Conservation (phyloP, 106 monocot species). For the Dioscorea zingiberensis region DNA sequence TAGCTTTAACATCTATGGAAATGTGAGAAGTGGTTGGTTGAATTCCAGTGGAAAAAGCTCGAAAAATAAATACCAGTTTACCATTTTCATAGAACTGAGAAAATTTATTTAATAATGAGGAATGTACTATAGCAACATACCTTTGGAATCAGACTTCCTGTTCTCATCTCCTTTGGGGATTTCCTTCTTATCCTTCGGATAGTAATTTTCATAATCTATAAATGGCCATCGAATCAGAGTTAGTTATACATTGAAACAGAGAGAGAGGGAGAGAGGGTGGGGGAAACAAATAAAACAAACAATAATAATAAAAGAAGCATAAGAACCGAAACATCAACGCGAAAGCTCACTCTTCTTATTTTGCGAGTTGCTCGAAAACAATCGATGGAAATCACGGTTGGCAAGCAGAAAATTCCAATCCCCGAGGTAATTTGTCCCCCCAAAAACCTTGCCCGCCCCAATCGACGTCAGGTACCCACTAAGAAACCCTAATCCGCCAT, state of each 20-base stretch:
- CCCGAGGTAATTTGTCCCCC: not conserved
- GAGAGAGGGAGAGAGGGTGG: not conserved
- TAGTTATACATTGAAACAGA: no score
- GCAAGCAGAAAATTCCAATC: conserved; percentile 23
- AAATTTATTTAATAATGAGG: no score
- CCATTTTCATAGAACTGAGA: no score
- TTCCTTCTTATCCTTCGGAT: conserved; percentile 49
- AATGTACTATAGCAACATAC: no score
- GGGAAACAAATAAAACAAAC: not conserved
- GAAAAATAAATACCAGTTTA: no score
- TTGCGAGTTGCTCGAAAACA: conserved; percentile 26
- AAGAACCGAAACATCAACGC: not conserved
- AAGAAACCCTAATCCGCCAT: conserved; percentile 18
- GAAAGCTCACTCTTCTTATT: conserved; percentile 18
- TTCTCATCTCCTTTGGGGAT: conserved; percentile 61
- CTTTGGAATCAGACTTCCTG: conserved; percentile 19
- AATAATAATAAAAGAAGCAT: not conserved
- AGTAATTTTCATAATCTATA: conserved; percentile 9
- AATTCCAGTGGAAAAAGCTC: no score
- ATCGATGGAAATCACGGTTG: conserved; percentile 21
- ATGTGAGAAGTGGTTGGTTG: no score
- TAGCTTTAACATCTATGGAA: no score
- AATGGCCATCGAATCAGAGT: not conserved
- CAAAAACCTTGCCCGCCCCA: conserved; percentile 6
- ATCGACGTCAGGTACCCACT: conserved; percentile 23